Evolutionary conservation across 176 grass and related monocot species (phyloP), one percentile per base, ranked within the genome.

Genomic region (Tillandsia fasciculata): DNA sequence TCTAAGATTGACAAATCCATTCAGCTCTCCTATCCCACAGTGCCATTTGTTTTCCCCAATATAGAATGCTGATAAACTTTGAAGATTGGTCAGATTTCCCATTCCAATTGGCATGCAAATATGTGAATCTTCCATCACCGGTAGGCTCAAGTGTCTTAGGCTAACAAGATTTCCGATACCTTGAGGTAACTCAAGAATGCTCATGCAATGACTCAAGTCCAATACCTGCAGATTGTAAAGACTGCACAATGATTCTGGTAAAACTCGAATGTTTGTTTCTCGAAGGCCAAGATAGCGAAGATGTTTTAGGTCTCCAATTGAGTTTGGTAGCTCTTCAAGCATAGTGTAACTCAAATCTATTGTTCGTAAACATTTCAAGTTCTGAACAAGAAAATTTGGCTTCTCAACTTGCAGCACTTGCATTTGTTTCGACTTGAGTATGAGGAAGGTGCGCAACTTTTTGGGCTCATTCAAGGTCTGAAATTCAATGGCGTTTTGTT

Each of bases 161-260:
- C 68, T 72, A n/a, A 29, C 68, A 24, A 82, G 73, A 70, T 82
- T 51, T n/a, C 49, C 65, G 0, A n/a, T 70, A 26, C 47, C 47
- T 11, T 51, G 23, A 4, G 71, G 79, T 1, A 81, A 48, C 52
- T 73, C 23, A 7, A 12, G 26, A 52, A 81, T 52, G 42, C 23
- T 27, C 52, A 12, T 9, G 47, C 64, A 64, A 12, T 26, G 50
- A 51, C 13, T 49, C 29, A 80, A 48, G 15, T 74, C 61, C 20
- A 65, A 1, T 22, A 23, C 51, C 18, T 74, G 59, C 23, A 49
- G 66, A 52, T 71, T 71, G 53, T 49, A 65, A 70, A 74, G 71
- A n/a, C 8, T 28, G 59, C 52, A 48, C 57, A 76, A 53, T 71
- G 23, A 18, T 24, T 70, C 24, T 4, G 66, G 72, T 15, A 82